Percentiles rank a stretch among this genome's conserved stretches.
Conservation (phyloP, 2,329 filamentous ascomycete species). For the Pseudocercospora fuligena region DNA sequence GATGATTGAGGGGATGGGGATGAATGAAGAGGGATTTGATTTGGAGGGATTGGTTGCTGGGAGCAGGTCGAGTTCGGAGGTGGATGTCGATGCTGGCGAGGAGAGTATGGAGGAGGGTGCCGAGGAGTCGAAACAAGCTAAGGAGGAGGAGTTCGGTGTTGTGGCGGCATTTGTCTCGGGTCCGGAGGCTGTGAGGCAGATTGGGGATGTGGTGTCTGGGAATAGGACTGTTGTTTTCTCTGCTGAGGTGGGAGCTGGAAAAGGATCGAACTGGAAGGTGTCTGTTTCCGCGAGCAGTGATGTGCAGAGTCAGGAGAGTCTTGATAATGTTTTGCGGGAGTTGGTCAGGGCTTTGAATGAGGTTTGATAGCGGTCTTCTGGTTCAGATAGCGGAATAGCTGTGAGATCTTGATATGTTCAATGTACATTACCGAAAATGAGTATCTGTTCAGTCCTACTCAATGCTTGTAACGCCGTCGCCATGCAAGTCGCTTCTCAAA, state of each 20-base stretch:
- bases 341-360: neutral
- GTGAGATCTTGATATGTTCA: neutral
- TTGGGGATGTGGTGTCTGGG: slow-evolving; percentile 2
- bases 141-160: slow-evolving; percentile 8
- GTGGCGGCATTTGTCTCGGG: slow-evolving; percentile 1
- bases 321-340: neutral
- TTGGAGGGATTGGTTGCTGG: neutral
- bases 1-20: slow-evolving; percentile 12
- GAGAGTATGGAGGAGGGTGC: neutral
- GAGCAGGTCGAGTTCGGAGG: neutral
- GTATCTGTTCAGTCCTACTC: neutral
- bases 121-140: neutral
- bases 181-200: neutral
- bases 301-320: slow-evolving; percentile 6
- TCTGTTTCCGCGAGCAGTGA: slow-evolving; percentile 9
- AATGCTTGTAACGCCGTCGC: neutral
- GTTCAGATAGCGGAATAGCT: neutral
- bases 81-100: neutral
- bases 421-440: neutral
- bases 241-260: neutral
- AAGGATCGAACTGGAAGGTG: neutral
- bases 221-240: slow-evolving; percentile 11
- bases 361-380: neutral
- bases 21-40: slow-evolving; percentile 3
- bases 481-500: neutral